Evolutionary conservation across 1,284 basidiomycete genomes (phyloP).

Genomic region (Mycocalia duriaeana): DNA sequence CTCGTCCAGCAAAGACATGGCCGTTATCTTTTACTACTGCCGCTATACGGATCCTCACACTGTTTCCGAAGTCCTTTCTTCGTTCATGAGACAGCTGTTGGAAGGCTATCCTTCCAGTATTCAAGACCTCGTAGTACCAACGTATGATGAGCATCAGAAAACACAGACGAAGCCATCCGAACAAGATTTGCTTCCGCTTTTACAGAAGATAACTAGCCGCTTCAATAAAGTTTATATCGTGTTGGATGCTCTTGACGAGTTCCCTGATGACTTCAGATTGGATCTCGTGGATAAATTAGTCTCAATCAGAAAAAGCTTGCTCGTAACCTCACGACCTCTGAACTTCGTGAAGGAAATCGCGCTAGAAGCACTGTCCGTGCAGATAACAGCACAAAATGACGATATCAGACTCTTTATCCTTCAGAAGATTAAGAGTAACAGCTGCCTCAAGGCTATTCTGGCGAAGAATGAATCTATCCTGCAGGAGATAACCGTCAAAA

Average conservation of each 20-base stretch:
- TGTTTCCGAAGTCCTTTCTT: background rate
- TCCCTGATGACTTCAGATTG: background rate
- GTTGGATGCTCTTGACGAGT: background rate
- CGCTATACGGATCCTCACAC: conserved; percentile 6
- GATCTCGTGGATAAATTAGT: background rate
- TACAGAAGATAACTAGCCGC: background rate
- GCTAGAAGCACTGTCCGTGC: background rate
- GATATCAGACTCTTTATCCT: background rate
- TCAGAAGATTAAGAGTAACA: background rate
- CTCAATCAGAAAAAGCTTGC: background rate
- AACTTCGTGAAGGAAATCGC: background rate
- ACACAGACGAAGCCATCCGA: background rate
- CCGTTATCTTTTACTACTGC: conserved; percentile 6
- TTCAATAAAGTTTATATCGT: background rate
- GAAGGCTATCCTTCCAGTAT: conserved; percentile 1
- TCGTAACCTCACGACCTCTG: background rate
- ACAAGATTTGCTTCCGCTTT: background rate
- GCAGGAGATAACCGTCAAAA: background rate
- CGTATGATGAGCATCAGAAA: background rate
- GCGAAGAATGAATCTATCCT: background rate
- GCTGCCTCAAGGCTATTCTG: background rate
- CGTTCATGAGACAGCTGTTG: conserved; percentile 6
- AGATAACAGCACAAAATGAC: background rate
- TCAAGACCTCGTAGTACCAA: background rate
- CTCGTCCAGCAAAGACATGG: background rate